Evolutionary conservation across 2,329 filamentous ascomycete species (phyloP).

Genomic region (Ascomycota sp.): DNA sequence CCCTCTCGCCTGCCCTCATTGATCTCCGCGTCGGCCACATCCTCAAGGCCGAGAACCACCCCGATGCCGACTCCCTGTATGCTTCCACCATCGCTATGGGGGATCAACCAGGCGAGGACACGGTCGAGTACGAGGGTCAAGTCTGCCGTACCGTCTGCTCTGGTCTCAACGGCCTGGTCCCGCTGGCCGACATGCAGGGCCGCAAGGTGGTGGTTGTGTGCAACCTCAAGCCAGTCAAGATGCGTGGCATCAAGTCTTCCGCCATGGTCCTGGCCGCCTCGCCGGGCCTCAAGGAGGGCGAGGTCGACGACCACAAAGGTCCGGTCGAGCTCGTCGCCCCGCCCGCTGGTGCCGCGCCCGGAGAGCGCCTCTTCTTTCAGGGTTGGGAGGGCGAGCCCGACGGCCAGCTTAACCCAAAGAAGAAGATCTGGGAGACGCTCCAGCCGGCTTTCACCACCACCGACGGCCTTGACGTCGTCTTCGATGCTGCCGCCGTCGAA

Average conservation of each 20-base stretch:
- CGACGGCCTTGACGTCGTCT: constrained; percentile 59
- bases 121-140: constrained; percentile 76
- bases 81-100: constrained; percentile 92
- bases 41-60: constrained; percentile 85
- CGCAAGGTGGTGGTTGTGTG: constrained; percentile 90
- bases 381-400: constrained; percentile 90
- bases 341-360: constrained; percentile 57
- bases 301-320: constrained; percentile 65
- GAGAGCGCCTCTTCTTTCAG: constrained; percentile 81
- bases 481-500: constrained; percentile 61
- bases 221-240: constrained; percentile 97
- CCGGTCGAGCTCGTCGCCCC: constrained; percentile 84
- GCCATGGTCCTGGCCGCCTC: constrained; percentile 94
- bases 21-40: constrained; percentile 95
- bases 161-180: constrained; percentile 79
- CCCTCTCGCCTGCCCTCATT: constrained; percentile 67
- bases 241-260: constrained; percentile 63
- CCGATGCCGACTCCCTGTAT: constrained; percentile 87
- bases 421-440: constrained; percentile 96
- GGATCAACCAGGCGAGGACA: constrained; percentile 75
- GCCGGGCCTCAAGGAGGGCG: constrained; percentile 62
- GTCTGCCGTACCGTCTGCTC: constrained; percentile 91
- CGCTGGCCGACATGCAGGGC: constrained; percentile 88
- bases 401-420: constrained; percentile 91
- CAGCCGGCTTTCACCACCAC: constrained; percentile 93